Base-by-base conservation (phyloP, 192 early-diverging fungal genomes). In the Gigaspora rosea region DNA sequence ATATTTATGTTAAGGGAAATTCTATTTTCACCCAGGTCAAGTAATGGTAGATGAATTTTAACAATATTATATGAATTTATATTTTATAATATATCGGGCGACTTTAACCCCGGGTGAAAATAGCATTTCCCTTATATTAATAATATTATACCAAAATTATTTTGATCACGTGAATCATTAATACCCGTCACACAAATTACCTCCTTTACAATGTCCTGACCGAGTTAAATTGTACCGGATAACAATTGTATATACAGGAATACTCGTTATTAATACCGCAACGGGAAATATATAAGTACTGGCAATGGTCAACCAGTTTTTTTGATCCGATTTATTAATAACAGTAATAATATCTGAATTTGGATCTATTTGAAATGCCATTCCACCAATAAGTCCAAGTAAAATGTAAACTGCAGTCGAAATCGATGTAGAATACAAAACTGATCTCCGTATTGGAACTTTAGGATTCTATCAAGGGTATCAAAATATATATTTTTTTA, bases 241-340 rank as follows among this genome's bases (percentile, higher is more conserved):
- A 35, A 94, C 88, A 64, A 94, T 91, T 35, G 90, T 88, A 47
- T 85, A 83, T 20, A 94, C 88, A 0, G 92, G 91, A 76, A 94
- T 92, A 18, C 88, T 89, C 7, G 91, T 89, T 59, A 94, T 75
- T 22, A 88, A 82, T 0, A 83, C 86, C 27, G 27, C 27, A 52
- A 90, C 57, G 2, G 88, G 88, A 46, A 90, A 90, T 10, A 88
- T 46, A 71, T 87, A 84, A 35, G 79, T 80, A 0, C 85, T 81
- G 20, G 88, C 75, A 13, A 77, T 64, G 3, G 83, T 82, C 33
- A 80, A 70, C 1, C 78, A 68, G 32, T 71, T 80, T 36, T 50
- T 54, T 36, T 75, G 50, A 3, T 63, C 59, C 0, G 71, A 49
- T 15, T 48, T 47, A n/a, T 57, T 70, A 35, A 84, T 84, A 2